Percentiles rank a stretch among this genome's conserved stretches.
Conservation (phyloP, 2,329 filamentous ascomycete species). For the Cordyceps farinosa region DNA sequence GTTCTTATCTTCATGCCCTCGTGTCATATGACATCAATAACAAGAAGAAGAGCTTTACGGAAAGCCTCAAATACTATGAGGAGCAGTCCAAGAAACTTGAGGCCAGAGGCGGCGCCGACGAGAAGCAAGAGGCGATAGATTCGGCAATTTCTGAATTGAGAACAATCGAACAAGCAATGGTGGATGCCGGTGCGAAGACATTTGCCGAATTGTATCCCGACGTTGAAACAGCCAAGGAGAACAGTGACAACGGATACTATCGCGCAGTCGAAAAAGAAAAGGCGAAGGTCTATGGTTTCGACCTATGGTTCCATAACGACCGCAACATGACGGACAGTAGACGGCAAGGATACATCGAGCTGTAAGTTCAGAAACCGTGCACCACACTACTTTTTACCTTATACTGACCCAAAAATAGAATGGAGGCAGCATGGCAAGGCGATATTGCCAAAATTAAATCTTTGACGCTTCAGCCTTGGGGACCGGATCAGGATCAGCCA, state of each 20-base stretch:
- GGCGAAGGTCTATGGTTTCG: constrained; percentile 42
- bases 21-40: constrained; percentile 38
- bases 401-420: constrained; percentile 34
- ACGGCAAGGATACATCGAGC: constrained; percentile 56
- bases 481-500: constrained; percentile 46
- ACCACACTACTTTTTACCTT: not conserved
- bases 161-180: constrained; percentile 50
- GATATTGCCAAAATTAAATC: constrained; percentile 63
- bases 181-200: constrained; percentile 60
- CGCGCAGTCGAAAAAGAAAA: constrained; percentile 20
- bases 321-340: constrained; percentile 54
- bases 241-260: constrained; percentile 10
- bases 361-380: constrained; percentile 44
- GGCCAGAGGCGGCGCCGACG: constrained; percentile 29
- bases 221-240: constrained; percentile 28
- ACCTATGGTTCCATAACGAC: constrained; percentile 50
- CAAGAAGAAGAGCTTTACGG: constrained; percentile 31
- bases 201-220: constrained; percentile 63
- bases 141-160: constrained; percentile 50
- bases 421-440: constrained; percentile 71
- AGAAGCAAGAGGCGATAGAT: constrained; percentile 56
- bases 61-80: constrained; percentile 30
- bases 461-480: constrained; percentile 60
- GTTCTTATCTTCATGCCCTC: constrained; percentile 59
- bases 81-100: constrained; percentile 16